A percentile compares a stretch with the other conserved stretches of the same genome.
Evolutionary conservation across 495 filamentous ascomycete species (phyloP).

Genomic region (Platismatia glauca): DNA sequence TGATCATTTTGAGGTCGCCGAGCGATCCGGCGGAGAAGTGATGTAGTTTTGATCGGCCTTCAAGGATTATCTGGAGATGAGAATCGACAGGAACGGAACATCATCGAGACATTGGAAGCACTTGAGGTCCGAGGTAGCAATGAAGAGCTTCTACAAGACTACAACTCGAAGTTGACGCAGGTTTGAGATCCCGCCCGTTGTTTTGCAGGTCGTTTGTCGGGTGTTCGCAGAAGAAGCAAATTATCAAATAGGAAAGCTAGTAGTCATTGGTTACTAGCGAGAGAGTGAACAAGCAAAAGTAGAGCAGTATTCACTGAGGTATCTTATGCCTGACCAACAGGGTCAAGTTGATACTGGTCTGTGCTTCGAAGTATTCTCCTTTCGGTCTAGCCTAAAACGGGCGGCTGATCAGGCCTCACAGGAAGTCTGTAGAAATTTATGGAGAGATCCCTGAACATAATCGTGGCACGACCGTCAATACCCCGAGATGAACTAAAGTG

Average conservation of each 20-base stretch:
- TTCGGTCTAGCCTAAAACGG: not conserved
- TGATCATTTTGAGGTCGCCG: slow-evolving; percentile 13
- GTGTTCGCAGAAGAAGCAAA: not conserved
- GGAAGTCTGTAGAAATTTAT: not conserved
- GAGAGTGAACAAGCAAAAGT: not conserved
- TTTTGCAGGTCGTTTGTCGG: not conserved
- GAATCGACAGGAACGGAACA: slow-evolving; percentile 6
- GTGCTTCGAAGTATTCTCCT: slow-evolving; percentile 1
- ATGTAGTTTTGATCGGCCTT: not conserved
- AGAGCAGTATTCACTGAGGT: not conserved
- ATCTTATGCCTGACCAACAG: not conserved
- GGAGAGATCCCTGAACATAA: not conserved
- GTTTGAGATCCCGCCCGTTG: not conserved
- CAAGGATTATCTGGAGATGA: slow-evolving; percentile 8
- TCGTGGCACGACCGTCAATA: not conserved
- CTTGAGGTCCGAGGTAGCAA: slow-evolving; percentile 4
- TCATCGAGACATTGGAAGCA: slow-evolving; percentile 8
- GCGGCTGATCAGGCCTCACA: not conserved
- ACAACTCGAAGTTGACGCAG: not conserved
- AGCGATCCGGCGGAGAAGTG: slow-evolving; percentile 1
- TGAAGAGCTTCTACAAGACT: not conserved
- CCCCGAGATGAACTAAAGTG: not conserved
- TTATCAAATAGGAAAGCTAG: not conserved
- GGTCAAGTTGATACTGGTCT: not conserved
- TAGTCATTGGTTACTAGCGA: not conserved